phyloP scores from a whole-genome alignment of 139 green algal genomes.

The Picochlorum sp. region DNA sequence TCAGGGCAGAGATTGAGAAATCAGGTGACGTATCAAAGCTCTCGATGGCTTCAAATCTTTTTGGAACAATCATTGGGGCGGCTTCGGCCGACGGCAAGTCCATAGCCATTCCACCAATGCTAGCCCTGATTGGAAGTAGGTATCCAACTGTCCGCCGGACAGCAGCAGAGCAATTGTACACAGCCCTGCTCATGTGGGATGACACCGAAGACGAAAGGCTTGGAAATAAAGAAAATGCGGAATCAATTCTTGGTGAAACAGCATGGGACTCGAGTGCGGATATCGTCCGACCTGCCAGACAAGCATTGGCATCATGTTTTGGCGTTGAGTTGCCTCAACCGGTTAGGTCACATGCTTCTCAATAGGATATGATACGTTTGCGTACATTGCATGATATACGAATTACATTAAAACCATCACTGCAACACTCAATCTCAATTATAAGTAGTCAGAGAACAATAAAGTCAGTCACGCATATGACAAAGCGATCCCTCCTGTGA shows the following conservation, averaged over 20 bases:
- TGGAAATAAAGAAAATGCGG: background rate
- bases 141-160: constrained; percentile 58
- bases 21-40: constrained; percentile 28
- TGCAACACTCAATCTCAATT: too few relatives aligned
- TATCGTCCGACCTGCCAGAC: constrained; percentile 8
- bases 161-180: constrained; percentile 76
- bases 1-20: constrained; percentile 32
- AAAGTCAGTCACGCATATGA: too few relatives aligned
- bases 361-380: too few relatives aligned
- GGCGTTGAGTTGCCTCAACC: too few relatives aligned
- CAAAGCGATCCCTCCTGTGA: too few relatives aligned
- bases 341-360: too few relatives aligned
- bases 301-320: background rate
- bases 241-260: constrained; percentile 36
- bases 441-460: too few relatives aligned
- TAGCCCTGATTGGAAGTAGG: constrained; percentile 47
- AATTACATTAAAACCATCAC: too few relatives aligned
- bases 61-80: background rate
- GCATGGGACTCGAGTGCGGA: constrained; percentile 56
- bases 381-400: too few relatives aligned
- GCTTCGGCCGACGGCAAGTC: background rate
- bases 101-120: constrained; percentile 37
- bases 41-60: constrained; percentile 24
- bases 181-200: constrained; percentile 54
- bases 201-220: constrained; percentile 12